Conservation (phyloP, 352 stramenopile genomes). For the Phytophthora multivora region DNA sequence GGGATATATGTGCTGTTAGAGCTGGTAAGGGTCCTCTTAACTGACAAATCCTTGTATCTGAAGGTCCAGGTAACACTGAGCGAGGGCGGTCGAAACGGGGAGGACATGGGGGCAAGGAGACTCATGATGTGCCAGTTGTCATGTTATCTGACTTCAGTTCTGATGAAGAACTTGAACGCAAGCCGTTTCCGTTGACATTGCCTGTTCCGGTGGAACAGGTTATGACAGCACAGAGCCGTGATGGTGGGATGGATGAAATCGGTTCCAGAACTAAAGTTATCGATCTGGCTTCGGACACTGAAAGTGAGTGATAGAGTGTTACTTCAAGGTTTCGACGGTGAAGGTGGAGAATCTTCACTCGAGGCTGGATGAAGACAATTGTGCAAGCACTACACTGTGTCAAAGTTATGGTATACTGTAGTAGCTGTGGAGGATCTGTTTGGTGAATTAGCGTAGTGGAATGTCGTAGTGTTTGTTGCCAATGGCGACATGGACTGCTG, state of each 20-base stretch:
- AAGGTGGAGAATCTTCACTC: not conserved
- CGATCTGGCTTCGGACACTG: conserved; percentile 55
- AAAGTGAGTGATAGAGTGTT: conserved; percentile 37
- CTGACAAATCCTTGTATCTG: conserved; percentile 7
- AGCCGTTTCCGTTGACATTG: conserved; percentile 34
- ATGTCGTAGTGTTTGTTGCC: conserved; percentile 88
- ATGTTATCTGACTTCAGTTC: conserved; percentile 47
- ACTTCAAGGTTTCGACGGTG: not conserved
- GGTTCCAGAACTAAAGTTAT: conserved; percentile 37
- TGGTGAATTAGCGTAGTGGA: conserved; percentile 43
- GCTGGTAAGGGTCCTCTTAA: not conserved
- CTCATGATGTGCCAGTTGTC: conserved; percentile 21
- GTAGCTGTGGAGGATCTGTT: conserved; percentile 6
- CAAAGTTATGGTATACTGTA: conserved; percentile 1
- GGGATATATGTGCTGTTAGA: not conserved
- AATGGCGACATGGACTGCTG: conserved; percentile 67
- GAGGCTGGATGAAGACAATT: not conserved
- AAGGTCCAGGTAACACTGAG: conserved; percentile 21
- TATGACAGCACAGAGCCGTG: conserved; percentile 17
- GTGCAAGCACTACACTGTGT: not conserved
- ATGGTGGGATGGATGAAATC: conserved; percentile 19
- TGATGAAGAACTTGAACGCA: conserved; percentile 32
- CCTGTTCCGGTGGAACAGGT: conserved; percentile 15
- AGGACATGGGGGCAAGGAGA: conserved; percentile 11
- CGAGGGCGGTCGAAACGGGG: conserved; percentile 21